Evolutionary conservation across 1,284 basidiomycete genomes (phyloP), one percentile per base, ranked within the genome.

Genomic region (Pisolithus thermaeus): DNA sequence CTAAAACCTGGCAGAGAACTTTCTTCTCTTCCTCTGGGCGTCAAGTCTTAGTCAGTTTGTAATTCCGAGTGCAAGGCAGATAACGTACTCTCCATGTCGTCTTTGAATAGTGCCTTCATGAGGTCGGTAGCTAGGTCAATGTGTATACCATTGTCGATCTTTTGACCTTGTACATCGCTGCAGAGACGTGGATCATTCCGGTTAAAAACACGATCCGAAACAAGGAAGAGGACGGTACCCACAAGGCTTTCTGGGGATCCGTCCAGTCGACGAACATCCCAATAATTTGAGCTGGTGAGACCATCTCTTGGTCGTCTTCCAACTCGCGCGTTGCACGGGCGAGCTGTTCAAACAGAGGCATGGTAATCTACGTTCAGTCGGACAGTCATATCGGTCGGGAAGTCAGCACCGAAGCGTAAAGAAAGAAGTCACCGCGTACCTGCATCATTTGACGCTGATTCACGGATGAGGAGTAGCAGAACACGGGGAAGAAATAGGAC

Each of bases 401-500:
- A 3, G 28, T 30, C 28, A 35, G 12, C 32, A 12, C 32, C 5
- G 14, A 35, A 16, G 12, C 32, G 4, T 35, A 12, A 14, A 12
- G 14, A 16, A 35, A 30, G 30, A 4, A 35, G 32, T 32, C 22
- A 20, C 43, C 4, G 57, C 78, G 53, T 51, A 92, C 92, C 58
- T 83, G 78, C 60, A 85, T 84, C 77, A 96, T 83, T 23, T 83
- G 75, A 11, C 79, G 72, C 72, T 97, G 95, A 64, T 97, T 96
- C 16, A 67, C 69, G 2, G 83, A 70, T 0, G 89, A 87, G 1
- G 92, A 92, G 67, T 90, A 95, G 67, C 91, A 92, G 66, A 92
- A 98, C 0, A 94, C 86, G 0, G 94, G 93, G 71, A 99, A 87
- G 76, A 98, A 98, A 71, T 98, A 98, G 18, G 92, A 87, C 25